Evolutionary conservation across 768 basidiomycete species (phyloP).

Genomic region (Lactarius tabidus): DNA sequence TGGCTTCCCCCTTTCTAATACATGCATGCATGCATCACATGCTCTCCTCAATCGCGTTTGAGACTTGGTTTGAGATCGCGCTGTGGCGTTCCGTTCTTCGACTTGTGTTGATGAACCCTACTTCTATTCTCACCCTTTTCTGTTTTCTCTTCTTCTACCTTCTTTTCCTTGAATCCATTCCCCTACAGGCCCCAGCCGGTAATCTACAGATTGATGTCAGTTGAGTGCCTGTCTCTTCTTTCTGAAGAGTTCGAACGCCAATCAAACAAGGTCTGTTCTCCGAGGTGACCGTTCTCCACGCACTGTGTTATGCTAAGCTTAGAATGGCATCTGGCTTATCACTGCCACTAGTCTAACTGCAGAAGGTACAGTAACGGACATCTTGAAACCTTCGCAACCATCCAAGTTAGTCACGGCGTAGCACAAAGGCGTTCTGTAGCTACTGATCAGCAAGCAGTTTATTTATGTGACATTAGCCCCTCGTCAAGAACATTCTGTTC

Average conservation of each 20-base stretch:
- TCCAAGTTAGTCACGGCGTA: neutral
- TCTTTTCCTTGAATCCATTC: neutral
- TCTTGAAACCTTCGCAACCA: neutral
- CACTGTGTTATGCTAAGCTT: neutral
- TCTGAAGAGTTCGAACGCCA: neutral
- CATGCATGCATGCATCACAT: neutral
- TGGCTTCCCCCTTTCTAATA: neutral
- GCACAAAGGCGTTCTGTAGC: neutral
- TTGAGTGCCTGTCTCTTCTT: neutral
- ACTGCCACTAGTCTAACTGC: neutral
- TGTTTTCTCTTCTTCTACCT: neutral
- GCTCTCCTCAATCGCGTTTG: neutral
- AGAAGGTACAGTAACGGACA: neutral
- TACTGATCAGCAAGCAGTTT: neutral
- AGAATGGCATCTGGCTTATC: neutral
- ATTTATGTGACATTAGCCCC: too few species aligned
- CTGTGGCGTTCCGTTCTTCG: constrained; percentile 2
- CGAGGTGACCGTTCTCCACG: too few species aligned
- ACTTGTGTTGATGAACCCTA: neutral
- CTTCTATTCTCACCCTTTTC: neutral
- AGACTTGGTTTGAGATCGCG: neutral
- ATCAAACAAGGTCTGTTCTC: neutral
- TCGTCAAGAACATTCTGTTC: neutral
- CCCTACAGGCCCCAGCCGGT: too few species aligned
- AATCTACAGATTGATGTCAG: neutral